Evolutionary conservation across 2,329 filamentous ascomycete species (phyloP), one percentile per base, ranked within the genome.

Genomic region (Grosmannia serpens): DNA sequence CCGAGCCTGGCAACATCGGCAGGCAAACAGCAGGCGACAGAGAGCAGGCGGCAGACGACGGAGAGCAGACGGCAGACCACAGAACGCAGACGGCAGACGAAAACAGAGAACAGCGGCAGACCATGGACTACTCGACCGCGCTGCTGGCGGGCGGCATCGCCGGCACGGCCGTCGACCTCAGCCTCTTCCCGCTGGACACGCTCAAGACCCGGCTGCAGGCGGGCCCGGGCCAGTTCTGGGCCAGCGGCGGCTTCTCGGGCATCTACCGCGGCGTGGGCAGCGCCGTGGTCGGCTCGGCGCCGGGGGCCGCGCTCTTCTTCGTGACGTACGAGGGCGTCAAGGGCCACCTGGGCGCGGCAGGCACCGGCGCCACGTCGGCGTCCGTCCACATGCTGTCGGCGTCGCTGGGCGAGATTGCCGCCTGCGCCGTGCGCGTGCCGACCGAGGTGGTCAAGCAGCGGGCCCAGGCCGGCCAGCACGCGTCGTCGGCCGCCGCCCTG

Each of bases 361-460:
- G 27, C 62, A 69, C 63, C 63, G 67, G 61, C 63, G 69, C 62
- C 63, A 11, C 24, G 1, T 66, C 61, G 11, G 56, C 65, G 58
- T 69, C 24, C 44, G 75, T 80, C 44, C 91, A 96, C 73, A 96
- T 96, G 84, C 69, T 86, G 1, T 91, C 94, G 1, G 94, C 91
- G 1, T 88, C 84, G 51, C 69, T 91, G 52, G 95, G 94, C 57
- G 94, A 99, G 73, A 79, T 97, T 2, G 90, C 92, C 3, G 95
- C 94, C 0, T 99, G 94, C 72, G 85, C 91, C 1, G 85, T 99
- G 8, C 80, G 94, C 58, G 94, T 99, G 24, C 94, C 94, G 10
- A 97, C 91, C 0, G 94, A 99, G 70, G 94, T 99, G 5, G 82
- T 99, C 67, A 99, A 99, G 80, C 94, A 97, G 78, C 82, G 95